Evolutionary conservation across 2,329 filamentous ascomycete genomes (phyloP).

Genomic region (Sphaerostilbella broomeana): DNA sequence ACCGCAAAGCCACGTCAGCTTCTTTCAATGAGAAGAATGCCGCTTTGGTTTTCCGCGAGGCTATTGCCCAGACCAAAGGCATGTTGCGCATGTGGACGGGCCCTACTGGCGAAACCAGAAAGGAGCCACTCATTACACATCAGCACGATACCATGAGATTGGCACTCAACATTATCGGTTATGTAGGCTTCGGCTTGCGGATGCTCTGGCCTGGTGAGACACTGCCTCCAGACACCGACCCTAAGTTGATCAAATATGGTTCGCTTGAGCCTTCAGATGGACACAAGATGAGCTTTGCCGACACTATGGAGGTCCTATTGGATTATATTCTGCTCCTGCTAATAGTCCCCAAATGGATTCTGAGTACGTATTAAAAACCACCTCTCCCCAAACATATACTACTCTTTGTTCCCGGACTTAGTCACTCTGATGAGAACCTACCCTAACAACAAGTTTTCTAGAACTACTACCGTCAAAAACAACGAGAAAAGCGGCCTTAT

Average conservation of each 20-base stretch:
- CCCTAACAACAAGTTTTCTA: conserved; percentile 21
- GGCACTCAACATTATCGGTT: conserved; percentile 51
- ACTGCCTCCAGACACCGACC: conserved; percentile 35
- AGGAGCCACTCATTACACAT: conserved; percentile 45
- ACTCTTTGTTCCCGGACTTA: too few relatives aligned
- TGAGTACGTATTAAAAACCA: conserved; percentile 40
- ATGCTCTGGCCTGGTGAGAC: conserved; percentile 58
- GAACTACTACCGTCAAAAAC: conserved; percentile 43
- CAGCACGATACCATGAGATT: conserved; percentile 60
- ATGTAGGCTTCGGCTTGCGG: conserved; percentile 63
- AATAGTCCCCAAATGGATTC: conserved; percentile 50
- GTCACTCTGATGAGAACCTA: too few relatives aligned
- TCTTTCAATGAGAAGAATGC: conserved; percentile 75
- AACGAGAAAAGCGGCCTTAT: conserved; percentile 45
- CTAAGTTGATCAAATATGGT: conserved; percentile 43
- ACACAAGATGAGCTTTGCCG: conserved; percentile 58
- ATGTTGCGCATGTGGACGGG: conserved; percentile 55
- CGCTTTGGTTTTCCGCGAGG: conserved; percentile 57
- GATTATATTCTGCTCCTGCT: conserved; percentile 58
- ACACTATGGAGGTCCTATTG: conserved; percentile 54
- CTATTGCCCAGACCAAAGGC: conserved; percentile 53
- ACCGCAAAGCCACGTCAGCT: conserved; percentile 64
- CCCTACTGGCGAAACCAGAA: conserved; percentile 15
- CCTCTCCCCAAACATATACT: too few relatives aligned
- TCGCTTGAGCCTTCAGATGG: conserved; percentile 41